Percentiles rank a stretch among this genome's conserved stretches.
Conservation (phyloP, 2,329 filamentous ascomycete species). For the Aspergillus floridensis region DNA sequence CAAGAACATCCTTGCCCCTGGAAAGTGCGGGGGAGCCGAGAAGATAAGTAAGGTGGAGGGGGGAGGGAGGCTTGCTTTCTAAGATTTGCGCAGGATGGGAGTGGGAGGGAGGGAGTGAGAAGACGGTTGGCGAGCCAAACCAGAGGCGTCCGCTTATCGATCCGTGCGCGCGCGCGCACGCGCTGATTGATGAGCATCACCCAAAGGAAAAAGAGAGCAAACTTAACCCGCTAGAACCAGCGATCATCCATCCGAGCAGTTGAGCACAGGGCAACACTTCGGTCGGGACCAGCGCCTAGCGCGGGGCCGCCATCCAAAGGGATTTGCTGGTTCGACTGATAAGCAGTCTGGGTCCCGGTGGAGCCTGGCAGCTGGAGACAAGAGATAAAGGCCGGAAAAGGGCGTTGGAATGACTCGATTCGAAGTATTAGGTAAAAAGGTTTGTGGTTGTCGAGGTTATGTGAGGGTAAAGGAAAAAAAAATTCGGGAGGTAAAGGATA, state of each 20-base stretch:
- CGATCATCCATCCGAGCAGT: neutral
- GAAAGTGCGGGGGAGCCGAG: constrained; percentile 10
- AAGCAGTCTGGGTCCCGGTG: constrained; percentile 40
- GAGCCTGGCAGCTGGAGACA: constrained; percentile 10
- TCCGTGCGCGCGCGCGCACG: constrained; percentile 11
- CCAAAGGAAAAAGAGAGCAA: neutral
- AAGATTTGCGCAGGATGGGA: neutral
- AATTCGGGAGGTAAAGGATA: neutral
- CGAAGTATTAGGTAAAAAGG: constrained; percentile 19
- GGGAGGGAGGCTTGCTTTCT: constrained; percentile 7
- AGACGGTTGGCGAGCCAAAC: neutral
- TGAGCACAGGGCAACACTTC: constrained; percentile 1
- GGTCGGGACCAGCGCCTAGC: constrained; percentile 27
- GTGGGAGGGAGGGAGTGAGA: neutral
- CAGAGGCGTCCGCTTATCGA: constrained; percentile 9
- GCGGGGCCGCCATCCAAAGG: constrained; percentile 22
- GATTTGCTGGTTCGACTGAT: constrained; percentile 21
- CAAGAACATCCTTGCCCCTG: constrained; percentile 2
- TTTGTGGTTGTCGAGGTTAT: neutral
- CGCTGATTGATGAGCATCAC: neutral
- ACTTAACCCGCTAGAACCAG: neutral
- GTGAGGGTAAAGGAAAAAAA: neutral
- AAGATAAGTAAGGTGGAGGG: constrained; percentile 5
- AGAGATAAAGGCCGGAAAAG: constrained; percentile 25
- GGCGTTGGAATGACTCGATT: constrained; percentile 17